Evolutionary conservation across 2,329 filamentous ascomycete species (phyloP).

Genomic region (Exophiala sideris): DNA sequence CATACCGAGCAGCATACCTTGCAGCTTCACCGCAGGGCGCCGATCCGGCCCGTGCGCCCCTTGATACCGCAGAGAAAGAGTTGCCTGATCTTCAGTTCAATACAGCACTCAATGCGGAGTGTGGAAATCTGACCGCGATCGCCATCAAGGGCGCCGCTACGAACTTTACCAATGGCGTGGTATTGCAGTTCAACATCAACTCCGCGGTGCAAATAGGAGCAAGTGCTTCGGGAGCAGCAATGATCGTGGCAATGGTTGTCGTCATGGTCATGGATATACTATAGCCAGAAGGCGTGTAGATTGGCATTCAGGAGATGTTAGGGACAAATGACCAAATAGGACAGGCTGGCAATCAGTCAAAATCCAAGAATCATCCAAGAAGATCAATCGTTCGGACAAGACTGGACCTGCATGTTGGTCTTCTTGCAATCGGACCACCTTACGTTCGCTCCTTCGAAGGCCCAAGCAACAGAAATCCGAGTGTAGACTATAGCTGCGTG

Average conservation of each 20-base stretch:
- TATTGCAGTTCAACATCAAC: conserved; percentile 18
- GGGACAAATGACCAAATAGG: too few relatives aligned
- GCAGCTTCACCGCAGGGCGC: conserved; percentile 19
- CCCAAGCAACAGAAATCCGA: too few relatives aligned
- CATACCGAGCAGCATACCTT: conserved; percentile 24
- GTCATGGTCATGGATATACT: conserved; percentile 4
- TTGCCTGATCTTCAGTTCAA: conserved; percentile 12
- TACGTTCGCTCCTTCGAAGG: too few relatives aligned
- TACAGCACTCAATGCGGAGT: conserved; percentile 13
- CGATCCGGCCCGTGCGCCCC: conserved; percentile 16
- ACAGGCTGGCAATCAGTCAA: too few relatives aligned
- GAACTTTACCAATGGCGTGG: conserved; percentile 18
- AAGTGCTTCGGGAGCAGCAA: conserved; percentile 7
- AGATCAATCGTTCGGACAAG: too few relatives aligned
- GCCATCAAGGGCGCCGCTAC: conserved; percentile 12
- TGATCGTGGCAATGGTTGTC: conserved; percentile 7
- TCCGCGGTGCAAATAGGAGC: conserved; percentile 6
- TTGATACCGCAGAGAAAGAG: conserved; percentile 12
- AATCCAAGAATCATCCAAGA: too few relatives aligned
- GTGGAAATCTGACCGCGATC: conserved; percentile 18
- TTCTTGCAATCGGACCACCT: too few relatives aligned
- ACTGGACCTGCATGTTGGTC: too few relatives aligned
- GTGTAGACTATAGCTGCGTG: too few relatives aligned
- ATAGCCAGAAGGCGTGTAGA: not conserved
- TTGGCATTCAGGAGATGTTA: too few relatives aligned